phyloP scores from a whole-genome alignment of 1,284 basidiomycete species.

The Melampsora larici-populina region DNA sequence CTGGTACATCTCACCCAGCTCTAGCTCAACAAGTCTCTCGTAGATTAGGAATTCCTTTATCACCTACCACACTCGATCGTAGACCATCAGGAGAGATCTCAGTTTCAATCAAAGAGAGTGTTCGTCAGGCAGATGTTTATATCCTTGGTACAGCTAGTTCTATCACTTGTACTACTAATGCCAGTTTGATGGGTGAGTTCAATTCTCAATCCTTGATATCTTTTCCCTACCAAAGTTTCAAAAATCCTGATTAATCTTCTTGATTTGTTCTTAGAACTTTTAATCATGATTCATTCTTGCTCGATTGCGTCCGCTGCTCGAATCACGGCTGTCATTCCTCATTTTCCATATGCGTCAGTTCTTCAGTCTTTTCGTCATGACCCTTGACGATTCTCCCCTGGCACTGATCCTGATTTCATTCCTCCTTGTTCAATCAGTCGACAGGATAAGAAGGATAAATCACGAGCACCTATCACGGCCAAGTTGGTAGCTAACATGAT shows the following conservation, averaged over 20 bases:
- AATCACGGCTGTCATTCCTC: constrained; percentile 61
- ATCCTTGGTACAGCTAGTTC: constrained; percentile 43
- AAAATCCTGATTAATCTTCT: neutral
- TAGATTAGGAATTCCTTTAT: constrained; percentile 26
- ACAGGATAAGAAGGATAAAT: constrained; percentile 99
- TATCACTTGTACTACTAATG: constrained; percentile 34
- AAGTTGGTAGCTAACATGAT: constrained; percentile 99
- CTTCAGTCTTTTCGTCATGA: neutral
- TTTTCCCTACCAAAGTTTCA: neutral
- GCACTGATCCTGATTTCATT: neutral
- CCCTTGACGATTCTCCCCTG: neutral
- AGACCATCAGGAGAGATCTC: constrained; percentile 32
- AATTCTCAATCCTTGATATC: neutral
- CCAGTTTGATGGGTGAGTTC: constrained; percentile 38
- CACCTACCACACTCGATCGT: constrained; percentile 11
- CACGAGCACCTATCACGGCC: constrained; percentile 94
- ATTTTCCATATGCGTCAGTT: constrained; percentile 73
- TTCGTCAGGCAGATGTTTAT: constrained; percentile 42
- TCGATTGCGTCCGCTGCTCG: constrained; percentile 42
- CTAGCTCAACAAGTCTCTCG: constrained; percentile 39
- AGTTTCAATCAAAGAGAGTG: constrained; percentile 37
- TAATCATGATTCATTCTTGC: constrained; percentile 44
- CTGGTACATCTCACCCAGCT: constrained; percentile 38
- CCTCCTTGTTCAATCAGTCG: constrained; percentile 53
- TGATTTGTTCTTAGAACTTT: constrained; percentile 26